These are phyloP conservation scores for Rhodomyrtus tomentosa DNA, from an alignment of 345 rosid genomes.

Conservation along the genomic window DNA sequence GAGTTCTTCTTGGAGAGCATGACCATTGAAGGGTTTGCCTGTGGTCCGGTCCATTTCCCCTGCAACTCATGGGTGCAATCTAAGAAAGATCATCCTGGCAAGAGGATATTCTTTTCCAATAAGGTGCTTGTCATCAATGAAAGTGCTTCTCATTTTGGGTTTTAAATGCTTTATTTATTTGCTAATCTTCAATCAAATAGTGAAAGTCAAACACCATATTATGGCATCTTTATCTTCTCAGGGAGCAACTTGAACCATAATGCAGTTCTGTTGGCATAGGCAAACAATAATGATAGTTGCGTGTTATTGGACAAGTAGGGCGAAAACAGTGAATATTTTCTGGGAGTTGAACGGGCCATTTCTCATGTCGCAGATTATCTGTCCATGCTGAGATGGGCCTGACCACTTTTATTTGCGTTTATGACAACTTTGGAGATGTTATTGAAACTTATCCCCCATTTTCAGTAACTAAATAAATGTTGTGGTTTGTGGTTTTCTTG, in stretches of 20 bases:
- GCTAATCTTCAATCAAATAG: neutral
- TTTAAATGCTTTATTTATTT: neutral
- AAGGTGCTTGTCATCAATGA: slow-evolving; percentile 29
- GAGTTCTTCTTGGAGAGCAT: slow-evolving; percentile 88
- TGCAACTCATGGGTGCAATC: slow-evolving; percentile 97
- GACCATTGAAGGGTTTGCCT: slow-evolving; percentile 76
- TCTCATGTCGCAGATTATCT: neutral
- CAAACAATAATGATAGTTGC: neutral
- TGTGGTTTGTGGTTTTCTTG: neutral
- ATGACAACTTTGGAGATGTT: neutral
- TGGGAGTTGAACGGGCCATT: neutral
- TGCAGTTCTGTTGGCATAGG: neutral
- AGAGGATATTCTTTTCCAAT: slow-evolving; percentile 77
- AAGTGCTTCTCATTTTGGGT: neutral
- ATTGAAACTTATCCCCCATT: neutral
- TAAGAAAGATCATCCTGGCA: slow-evolving; percentile 42
- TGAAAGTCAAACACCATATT: neutral
- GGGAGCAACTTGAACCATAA: neutral
- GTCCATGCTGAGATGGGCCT: neutral
- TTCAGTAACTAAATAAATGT: neutral
- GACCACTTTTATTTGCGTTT: neutral
- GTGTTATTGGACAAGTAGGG: neutral
- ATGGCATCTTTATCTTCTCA: neutral
- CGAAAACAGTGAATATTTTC: neutral
- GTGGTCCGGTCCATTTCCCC: slow-evolving; percentile 81